Percentiles rank a stretch among this genome's conserved stretches.
Conservation (phyloP, 305 asterid genomes). For the Fraxinus dipetala region DNA sequence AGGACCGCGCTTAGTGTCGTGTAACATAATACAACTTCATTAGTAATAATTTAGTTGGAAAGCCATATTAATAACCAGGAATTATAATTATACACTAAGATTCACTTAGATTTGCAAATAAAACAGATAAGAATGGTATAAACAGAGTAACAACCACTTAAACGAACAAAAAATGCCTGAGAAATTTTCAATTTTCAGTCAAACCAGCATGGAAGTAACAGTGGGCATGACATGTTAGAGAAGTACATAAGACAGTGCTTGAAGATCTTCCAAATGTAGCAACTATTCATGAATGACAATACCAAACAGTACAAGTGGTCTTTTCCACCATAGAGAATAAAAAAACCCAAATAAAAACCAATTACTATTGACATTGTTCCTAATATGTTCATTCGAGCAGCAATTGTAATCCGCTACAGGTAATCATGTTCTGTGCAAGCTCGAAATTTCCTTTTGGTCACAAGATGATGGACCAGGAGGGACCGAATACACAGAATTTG, state of each 20-base stretch:
- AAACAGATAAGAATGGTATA: not conserved
- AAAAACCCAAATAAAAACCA: not conserved
- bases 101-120: slow-evolving; percentile 2
- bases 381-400: not conserved
- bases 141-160: not conserved
- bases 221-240: not conserved
- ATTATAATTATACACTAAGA: not conserved
- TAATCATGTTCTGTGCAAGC: not conserved
- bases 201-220: not conserved
- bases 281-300: not conserved
- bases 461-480: not conserved
- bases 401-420: not conserved
- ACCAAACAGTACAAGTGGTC: not conserved
- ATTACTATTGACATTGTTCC: not conserved
- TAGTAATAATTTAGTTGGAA: not conserved
- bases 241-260: not conserved
- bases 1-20: slow-evolving; percentile 15
- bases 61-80: slow-evolving; percentile 1
- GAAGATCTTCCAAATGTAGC: not conserved
- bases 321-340: not conserved
- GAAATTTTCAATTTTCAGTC: not conserved
- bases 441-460: not conserved
- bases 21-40: slow-evolving; percentile 1
- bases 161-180: not conserved
- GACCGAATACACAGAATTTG: not conserved